Evolutionary conservation across 768 basidiomycete species (phyloP), one percentile per base, ranked within the genome.

Genomic region (Mycena indigotica): DNA sequence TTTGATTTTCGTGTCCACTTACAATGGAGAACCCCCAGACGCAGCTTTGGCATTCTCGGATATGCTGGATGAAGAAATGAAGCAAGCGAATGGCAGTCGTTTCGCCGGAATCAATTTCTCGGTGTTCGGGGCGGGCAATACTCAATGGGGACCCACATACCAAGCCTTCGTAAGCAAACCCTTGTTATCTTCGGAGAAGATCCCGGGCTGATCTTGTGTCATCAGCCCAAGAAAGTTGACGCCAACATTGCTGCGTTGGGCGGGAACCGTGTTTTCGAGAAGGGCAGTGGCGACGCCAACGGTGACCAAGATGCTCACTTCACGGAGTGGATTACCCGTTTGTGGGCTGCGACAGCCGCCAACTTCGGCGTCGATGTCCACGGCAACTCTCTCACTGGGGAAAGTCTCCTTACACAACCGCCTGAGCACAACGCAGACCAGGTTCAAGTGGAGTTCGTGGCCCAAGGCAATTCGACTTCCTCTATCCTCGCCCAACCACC

Each of bases 1-100:
- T 35, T 3, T 62, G 4, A 38, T 62, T 23, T 62, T 38, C 28
- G 61, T 62, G n/a, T 48, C 61, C 28, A 62, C 61, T 26, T 62
- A 62, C 28, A 62, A 62, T 21, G 61, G 61, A 49, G 61, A 62
- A 45, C 61, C 60, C 1, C 60, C 60, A 2, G 60, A 57, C n/a
- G 23, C 56, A 0, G 60, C 60, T 23, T 32, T 62, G 17, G 21
- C 39, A 6, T 62, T 62, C 16, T 54, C 56, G 8, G 60, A 62
- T 4, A 48, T 46, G 40, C 26, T 62, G 23, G 60, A 62, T 16
- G 23, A 4, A 50, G 60, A 57, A 35, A 57, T 62, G 50, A 62
- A 48, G 44, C 48, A 56, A 3, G 56, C 52, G 2, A 52, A 62
- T 15, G n/a, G 17, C 5, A 30, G 50, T 2, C 52, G 56, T 3